Evolutionary conservation across 768 basidiomycete genomes (phyloP), one percentile per base, ranked within the genome.

Genomic region (Gloeostereum incarnatum): DNA sequence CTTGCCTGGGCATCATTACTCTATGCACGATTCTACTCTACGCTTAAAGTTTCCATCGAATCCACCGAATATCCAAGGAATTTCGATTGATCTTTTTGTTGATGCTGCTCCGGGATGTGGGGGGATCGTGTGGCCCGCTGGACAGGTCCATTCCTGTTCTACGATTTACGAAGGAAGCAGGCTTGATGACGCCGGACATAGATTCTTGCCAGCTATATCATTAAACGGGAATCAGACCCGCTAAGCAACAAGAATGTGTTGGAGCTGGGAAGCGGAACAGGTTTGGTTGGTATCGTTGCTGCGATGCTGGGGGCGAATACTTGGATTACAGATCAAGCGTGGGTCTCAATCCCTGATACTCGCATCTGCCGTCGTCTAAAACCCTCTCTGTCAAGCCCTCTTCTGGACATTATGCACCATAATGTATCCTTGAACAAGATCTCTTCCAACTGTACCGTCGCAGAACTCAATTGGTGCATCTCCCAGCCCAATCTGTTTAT

Each of bases 311-410:
- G 80, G 30, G 69, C 67, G 3, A 62, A 59, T 17, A 78, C 85
- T 18, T 82, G 73, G 61, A 81, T 91, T 47, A 96, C 92, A 13
- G 92, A 97, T 63, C 92, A 93, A 71, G 70, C 68, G 92, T 93
- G 53, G 59, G 88, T 79, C 48, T 42, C 38, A 46, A 45, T 39
- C 39, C 36, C 31, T 35, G 38, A 26, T 40, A 25, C 31, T 44
- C 43, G 24, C 45, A 49, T 30, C 45, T 42, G 10, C 21, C 36
- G 17, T 20, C 39, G 29, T 40, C 29, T 27, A 48, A 39, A 42
- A 35, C 35, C 37, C 9, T 30, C 42, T 35, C 36, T 26, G 7
- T 48, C 8, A 49, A 94, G 91, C 21, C 78, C 78, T 2, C 60
- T 96, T 8, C 66, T 93, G 6, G 70, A 67, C 32, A 81, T 90